Conservation (phyloP, 257 asterid genomes). For the Plantago elongata region DNA sequence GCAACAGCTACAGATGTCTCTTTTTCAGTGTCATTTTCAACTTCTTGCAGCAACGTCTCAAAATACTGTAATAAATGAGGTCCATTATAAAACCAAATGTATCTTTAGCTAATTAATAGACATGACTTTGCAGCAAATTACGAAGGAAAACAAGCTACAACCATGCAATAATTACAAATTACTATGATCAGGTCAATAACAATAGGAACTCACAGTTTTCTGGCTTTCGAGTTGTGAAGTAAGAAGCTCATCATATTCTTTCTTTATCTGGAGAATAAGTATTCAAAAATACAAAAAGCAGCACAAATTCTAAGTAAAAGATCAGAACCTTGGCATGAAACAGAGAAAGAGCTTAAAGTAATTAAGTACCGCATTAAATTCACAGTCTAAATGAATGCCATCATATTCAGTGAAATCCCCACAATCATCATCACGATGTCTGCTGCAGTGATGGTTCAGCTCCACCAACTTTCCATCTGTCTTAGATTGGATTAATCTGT, state of each 20-base stretch:
- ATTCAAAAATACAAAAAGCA: slow-evolving; percentile 16
- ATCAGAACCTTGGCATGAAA: slow-evolving; percentile 10
- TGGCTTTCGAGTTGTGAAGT: slow-evolving; percentile 87
- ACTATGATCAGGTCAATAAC: not conserved
- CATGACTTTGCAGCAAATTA: no score
- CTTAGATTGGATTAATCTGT: slow-evolving; percentile 86
- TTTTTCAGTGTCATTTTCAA: slow-evolving; percentile 67
- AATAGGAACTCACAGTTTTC: slow-evolving; percentile 52
- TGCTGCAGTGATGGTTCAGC: slow-evolving; percentile 67
- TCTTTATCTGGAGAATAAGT: slow-evolving; percentile 62
- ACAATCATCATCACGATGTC: slow-evolving; percentile 37
- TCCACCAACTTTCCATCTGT: slow-evolving; percentile 94
- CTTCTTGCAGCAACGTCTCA: slow-evolving; percentile 67
- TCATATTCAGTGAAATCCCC: slow-evolving; percentile 43
- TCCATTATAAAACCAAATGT: slow-evolving; percentile 20
- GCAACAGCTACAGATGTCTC: slow-evolving; percentile 56
- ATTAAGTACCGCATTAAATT: slow-evolving; percentile 68
- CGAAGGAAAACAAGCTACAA: no score
- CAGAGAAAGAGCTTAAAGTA: slow-evolving; percentile 14
- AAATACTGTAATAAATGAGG: slow-evolving; percentile 61
- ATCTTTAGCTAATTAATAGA: not conserved
- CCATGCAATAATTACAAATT: not conserved
- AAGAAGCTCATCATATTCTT: slow-evolving; percentile 89
- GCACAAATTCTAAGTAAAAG: slow-evolving; percentile 9
- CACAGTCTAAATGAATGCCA: slow-evolving; percentile 52